phyloP scores from a whole-genome alignment of 352 stramenopile genomes.

The Aphanomyces cochlioides region DNA sequence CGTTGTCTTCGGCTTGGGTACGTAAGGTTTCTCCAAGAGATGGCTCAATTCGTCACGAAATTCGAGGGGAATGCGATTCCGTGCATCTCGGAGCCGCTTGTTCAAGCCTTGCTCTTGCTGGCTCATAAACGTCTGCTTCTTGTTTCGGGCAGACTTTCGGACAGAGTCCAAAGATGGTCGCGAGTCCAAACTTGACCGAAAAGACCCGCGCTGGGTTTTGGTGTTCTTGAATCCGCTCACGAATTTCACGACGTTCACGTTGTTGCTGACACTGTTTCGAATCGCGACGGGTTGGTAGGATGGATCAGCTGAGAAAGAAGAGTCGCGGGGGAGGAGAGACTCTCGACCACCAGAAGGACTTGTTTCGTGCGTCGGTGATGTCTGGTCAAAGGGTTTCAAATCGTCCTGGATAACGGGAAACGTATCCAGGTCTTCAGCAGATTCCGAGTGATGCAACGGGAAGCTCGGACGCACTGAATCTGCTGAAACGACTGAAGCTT shows the following conservation, averaged over 20 bases:
- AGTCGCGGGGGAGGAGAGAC: neutral
- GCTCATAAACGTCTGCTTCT: neutral
- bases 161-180: conserved; percentile 22
- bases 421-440: neutral
- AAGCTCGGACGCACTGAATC: neutral
- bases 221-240: conserved; percentile 17
- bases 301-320: conserved; percentile 5
- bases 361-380: neutral
- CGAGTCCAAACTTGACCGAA: conserved; percentile 10
- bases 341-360: neutral
- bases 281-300: conserved; percentile 24
- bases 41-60: conserved; percentile 22
- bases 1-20: conserved; percentile 1
- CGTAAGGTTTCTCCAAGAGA: neutral
- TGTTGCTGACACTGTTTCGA: conserved; percentile 27
- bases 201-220: neutral
- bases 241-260: conserved; percentile 30
- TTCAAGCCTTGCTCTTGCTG: conserved; percentile 9
- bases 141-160: conserved; percentile 11
- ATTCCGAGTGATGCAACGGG: neutral
- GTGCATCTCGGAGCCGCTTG: conserved; percentile 20
- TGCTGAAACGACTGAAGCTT: neutral
- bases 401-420: neutral
- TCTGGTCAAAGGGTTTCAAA: neutral
- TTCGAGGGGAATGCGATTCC: conserved; percentile 28